Evolutionary conservation across 1,284 basidiomycete species (phyloP).

Genomic region (Amylostereum areolatum): DNA sequence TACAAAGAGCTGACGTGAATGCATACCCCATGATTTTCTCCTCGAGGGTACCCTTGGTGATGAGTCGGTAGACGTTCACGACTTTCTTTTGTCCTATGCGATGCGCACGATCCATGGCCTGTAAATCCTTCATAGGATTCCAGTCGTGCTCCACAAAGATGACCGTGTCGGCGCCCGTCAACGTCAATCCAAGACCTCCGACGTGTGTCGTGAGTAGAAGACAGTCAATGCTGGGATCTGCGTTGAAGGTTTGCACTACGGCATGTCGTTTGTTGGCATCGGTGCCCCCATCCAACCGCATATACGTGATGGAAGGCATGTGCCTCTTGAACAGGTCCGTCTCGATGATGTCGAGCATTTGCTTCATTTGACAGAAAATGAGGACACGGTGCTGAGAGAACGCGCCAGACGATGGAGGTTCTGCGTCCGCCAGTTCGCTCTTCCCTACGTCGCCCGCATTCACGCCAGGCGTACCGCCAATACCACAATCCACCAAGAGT

Average conservation of each 20-base stretch:
- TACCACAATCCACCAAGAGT: slow-evolving; percentile 91
- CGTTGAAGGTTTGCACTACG: slow-evolving; percentile 97
- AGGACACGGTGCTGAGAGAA: slow-evolving; percentile 96
- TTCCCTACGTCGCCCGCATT: slow-evolving; percentile 45
- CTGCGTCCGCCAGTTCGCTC: slow-evolving; percentile 55
- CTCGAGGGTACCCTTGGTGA: slow-evolving; percentile 95
- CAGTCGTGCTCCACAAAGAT: slow-evolving; percentile 99
- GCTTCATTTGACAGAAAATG: slow-evolving; percentile 99
- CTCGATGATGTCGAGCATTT: slow-evolving; percentile 99
- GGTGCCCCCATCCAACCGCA: slow-evolving; percentile 92
- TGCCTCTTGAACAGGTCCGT: slow-evolving; percentile 84
- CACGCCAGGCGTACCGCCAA: slow-evolving; percentile 54
- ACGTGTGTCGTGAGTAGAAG: slow-evolving; percentile 95
- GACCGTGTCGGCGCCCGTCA: slow-evolving; percentile 98
- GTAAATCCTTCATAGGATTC: slow-evolving; percentile 99
- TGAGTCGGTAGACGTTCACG: slow-evolving; percentile 96
- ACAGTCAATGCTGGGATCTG: slow-evolving; percentile 96
- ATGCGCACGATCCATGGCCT: slow-evolving; percentile 99
- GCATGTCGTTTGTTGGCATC: slow-evolving; percentile 90
- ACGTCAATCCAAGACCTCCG: slow-evolving; percentile 91
- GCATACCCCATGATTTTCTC: slow-evolving; percentile 99
- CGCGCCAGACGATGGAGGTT: slow-evolving; percentile 47
- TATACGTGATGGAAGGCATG: slow-evolving; percentile 97
- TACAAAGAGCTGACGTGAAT: slow-evolving; percentile 2
- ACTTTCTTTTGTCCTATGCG: slow-evolving; percentile 98